Conservation (phyloP, 2,329 filamentous ascomycete species). For the Microdochium trichocladiopsis region DNA sequence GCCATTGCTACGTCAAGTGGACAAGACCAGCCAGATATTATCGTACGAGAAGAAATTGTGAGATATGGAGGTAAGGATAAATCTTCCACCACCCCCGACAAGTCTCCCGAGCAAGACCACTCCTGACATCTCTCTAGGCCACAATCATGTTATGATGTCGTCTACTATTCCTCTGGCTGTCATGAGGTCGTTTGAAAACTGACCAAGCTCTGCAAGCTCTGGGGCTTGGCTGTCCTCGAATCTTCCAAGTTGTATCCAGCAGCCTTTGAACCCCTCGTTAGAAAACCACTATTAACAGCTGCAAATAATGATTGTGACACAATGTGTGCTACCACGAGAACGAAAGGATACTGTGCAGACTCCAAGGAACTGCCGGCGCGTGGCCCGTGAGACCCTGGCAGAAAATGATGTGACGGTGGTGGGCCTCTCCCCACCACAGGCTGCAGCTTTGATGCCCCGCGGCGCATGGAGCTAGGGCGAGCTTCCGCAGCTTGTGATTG, state of each 20-base stretch:
- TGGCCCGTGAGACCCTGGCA: no score
- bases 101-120: background rate
- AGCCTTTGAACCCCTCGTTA: no score
- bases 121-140: slow-evolving; percentile 37
- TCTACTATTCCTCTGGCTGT: slow-evolving; percentile 58
- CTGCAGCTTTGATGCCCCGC: background rate
- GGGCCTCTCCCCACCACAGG: background rate
- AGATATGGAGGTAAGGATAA: slow-evolving; percentile 43
- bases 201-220: background rate
- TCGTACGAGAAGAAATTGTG: slow-evolving; percentile 47
- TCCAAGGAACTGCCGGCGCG: no score
- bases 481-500: background rate
- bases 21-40: slow-evolving; percentile 28
- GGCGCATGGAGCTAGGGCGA: background rate
- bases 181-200: slow-evolving; percentile 52
- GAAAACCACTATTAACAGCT: background rate
- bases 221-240: no score
- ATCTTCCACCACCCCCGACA: slow-evolving; percentile 1
- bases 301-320: no score
- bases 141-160: slow-evolving; percentile 63
- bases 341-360: no score
- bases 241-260: no score
- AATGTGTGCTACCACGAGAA: no score
- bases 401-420: background rate
- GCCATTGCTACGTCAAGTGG: slow-evolving; percentile 30